A percentile compares a stretch with the other conserved stretches of the same genome.
These are phyloP conservation scores for Tremella fuciformis DNA, from an alignment of 768 basidiomycete genomes.

Conservation along the genomic window DNA sequence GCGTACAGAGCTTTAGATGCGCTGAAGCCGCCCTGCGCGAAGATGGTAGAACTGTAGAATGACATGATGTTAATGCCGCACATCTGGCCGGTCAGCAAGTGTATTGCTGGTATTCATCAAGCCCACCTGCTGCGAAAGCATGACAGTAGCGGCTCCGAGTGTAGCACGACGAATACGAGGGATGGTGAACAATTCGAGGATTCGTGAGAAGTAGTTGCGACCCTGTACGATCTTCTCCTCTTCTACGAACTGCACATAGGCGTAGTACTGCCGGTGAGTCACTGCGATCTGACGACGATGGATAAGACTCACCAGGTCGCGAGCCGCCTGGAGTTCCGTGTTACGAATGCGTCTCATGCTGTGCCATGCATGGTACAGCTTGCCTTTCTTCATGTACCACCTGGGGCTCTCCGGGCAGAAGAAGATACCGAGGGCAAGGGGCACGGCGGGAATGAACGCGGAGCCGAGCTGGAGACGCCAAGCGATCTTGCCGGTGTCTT, in stretches of 20 bases:
- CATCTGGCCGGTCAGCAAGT: slow-evolving; percentile 21
- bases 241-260: slow-evolving; percentile 51
- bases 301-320: slow-evolving; percentile 38
- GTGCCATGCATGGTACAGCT: slow-evolving; percentile 51
- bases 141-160: slow-evolving; percentile 51
- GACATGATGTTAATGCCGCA: no score
- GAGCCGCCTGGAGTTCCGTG: slow-evolving; percentile 53
- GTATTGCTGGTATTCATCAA: slow-evolving; percentile 42
- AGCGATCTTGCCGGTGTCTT: slow-evolving; percentile 48
- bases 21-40: slow-evolving; percentile 50
- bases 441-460: slow-evolving; percentile 45
- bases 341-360: slow-evolving; percentile 51
- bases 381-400: slow-evolving; percentile 54
- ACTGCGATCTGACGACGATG: background rate
- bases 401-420: slow-evolving; percentile 51
- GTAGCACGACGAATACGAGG: slow-evolving; percentile 54
- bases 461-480: slow-evolving; percentile 56
- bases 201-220: slow-evolving; percentile 49
- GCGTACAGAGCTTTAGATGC: slow-evolving; percentile 44
- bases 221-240: slow-evolving; percentile 46
- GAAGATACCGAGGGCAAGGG: slow-evolving; percentile 40
- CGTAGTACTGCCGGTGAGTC: slow-evolving; percentile 50
- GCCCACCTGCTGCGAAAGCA: slow-evolving; percentile 53
- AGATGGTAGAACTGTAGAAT: slow-evolving; percentile 55
- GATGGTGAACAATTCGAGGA: slow-evolving; percentile 53